These are phyloP conservation scores for Leccinum rimulosum DNA, from an alignment of 768 basidiomycete species.

Conservation along the genomic window DNA sequence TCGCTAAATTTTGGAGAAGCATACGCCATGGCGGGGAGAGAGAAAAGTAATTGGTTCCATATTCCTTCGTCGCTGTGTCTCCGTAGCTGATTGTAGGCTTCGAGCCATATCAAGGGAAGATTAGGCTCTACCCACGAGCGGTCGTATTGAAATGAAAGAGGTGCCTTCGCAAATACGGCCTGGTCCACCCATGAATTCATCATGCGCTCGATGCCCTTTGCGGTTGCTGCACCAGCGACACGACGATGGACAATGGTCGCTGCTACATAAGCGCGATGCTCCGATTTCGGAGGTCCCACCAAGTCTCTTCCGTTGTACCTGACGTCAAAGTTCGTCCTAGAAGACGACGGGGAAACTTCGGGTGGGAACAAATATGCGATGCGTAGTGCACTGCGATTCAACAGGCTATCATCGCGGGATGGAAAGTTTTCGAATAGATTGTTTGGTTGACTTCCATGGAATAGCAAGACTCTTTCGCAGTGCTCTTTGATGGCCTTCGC, in stretches of 20 bases:
- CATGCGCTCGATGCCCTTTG: conserved; percentile 4
- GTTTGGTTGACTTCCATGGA: conserved; percentile 1
- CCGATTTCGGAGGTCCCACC: background rate
- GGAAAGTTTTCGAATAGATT: conserved; percentile 7
- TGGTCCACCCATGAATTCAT: conserved; percentile 6
- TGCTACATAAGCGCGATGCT: conserved; percentile 18
- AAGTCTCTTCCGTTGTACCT: conserved; percentile 13
- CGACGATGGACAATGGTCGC: conserved; percentile 8
- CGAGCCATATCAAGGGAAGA: conserved; percentile 26
- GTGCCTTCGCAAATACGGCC: background rate
- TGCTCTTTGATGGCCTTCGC: conserved; percentile 31
- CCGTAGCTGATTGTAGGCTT: conserved; percentile 29
- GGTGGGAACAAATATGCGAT: conserved; percentile 13
- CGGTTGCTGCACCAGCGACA: background rate
- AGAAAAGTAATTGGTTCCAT: conserved; percentile 28
- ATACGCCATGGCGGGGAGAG: conserved; percentile 34
- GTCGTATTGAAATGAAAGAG: conserved; percentile 23
- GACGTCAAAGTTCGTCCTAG: conserved; percentile 1
- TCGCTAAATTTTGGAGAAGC: conserved; percentile 4
- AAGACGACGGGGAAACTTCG: conserved; percentile 4
- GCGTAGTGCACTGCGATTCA: conserved; percentile 18
- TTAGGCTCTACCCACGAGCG: conserved; percentile 26
- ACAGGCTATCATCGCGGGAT: conserved; percentile 3
- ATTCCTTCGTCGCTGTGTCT: background rate
- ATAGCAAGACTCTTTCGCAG: conserved; percentile 13